Evolutionary conservation across 306 rosid genomes (phyloP).

Genomic region (Acacia melanoxylon): DNA sequence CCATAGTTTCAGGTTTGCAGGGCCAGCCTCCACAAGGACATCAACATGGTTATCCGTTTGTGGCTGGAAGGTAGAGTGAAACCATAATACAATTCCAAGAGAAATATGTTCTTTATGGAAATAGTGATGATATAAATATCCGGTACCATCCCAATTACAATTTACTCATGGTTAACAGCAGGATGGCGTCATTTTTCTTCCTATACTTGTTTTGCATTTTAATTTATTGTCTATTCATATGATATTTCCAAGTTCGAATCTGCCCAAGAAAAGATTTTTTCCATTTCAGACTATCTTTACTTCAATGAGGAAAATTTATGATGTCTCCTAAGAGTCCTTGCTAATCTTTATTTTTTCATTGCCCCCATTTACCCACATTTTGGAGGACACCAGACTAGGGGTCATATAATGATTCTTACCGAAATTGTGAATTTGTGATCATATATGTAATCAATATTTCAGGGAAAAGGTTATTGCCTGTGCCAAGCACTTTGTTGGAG

Average conservation of each 20-base stretch:
- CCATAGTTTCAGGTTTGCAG: conserved; percentile 80
- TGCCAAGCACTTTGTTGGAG: conserved; percentile 96
- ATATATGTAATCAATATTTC: conserved; percentile 29
- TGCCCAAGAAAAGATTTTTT: not conserved
- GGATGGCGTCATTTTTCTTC: not conserved
- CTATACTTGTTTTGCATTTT: not conserved
- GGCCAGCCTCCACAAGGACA: conserved; percentile 68
- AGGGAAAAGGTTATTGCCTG: conserved; percentile 81
- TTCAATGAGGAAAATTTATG: not conserved
- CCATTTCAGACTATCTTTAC: not conserved
- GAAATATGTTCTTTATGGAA: not conserved
- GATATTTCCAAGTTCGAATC: not conserved
- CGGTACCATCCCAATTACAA: not conserved
- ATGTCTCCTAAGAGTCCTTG: not conserved
- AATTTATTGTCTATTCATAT: not conserved
- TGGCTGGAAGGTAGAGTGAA: too few relatives aligned
- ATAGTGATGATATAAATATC: conserved; percentile 5
- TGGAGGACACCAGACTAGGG: not conserved
- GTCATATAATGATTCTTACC: not conserved
- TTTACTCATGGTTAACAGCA: not conserved
- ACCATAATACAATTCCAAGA: not conserved
- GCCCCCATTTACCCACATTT: not conserved
- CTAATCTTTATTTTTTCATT: not conserved
- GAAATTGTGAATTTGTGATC: not conserved
- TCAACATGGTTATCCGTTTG: too few relatives aligned